Conservation (phyloP, 2,329 filamentous ascomycete genomes). For the Alternaria alternata region DNA sequence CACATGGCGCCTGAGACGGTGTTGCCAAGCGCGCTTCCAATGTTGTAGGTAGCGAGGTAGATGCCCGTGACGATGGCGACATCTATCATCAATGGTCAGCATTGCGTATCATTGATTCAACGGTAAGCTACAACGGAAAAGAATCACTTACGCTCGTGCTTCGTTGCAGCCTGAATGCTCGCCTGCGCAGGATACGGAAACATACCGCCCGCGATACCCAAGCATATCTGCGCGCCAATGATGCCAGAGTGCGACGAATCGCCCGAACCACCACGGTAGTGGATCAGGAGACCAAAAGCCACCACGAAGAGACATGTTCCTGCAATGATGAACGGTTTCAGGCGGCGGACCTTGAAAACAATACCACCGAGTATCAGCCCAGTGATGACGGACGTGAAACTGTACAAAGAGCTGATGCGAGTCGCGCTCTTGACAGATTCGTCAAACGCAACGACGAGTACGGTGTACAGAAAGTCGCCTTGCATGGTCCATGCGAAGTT, state of each 20-base stretch:
- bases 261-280: conserved; percentile 63
- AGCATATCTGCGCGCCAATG: conserved; percentile 68
- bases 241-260: conserved; percentile 61
- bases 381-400: conserved; percentile 64
- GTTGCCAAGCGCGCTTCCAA: conserved; percentile 68
- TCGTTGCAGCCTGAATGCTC: conserved; percentile 60
- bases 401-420: conserved; percentile 68
- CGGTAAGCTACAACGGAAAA: neutral
- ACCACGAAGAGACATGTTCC: conserved; percentile 69
- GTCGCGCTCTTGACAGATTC: conserved; percentile 65
- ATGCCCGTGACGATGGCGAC: conserved; percentile 71
- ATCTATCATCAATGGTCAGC: conserved; percentile 36
- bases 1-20: conserved; percentile 69
- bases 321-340: conserved; percentile 69
- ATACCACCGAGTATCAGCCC: conserved; percentile 66
- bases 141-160: conserved; percentile 52
- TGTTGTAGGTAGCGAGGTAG: conserved; percentile 69
- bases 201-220: conserved; percentile 70
- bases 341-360: conserved; percentile 62
- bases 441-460: conserved; percentile 68
- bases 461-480: conserved; percentile 69
- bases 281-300: conserved; percentile 70
- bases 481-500: conserved; percentile 64
- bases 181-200: conserved; percentile 64
- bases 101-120: neutral